Percentiles rank a stretch among this genome's conserved stretches.
Conservation (phyloP, 2,329 filamentous ascomycete species). For the Fusarium pseudoanthophilum region DNA sequence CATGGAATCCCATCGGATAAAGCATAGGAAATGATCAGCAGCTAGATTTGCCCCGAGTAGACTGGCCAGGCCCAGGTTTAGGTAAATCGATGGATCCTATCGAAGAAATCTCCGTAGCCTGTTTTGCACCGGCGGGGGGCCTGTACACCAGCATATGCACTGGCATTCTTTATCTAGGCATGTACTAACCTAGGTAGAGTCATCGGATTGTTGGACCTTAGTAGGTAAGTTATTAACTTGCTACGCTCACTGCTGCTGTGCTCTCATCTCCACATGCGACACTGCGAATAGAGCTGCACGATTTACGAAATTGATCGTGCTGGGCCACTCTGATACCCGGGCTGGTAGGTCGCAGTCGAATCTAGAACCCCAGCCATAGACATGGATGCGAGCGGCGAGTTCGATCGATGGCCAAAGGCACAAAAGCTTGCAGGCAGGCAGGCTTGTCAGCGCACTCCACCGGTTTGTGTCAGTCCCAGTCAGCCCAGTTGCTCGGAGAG, state of each 20-base stretch:
- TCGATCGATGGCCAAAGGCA: not conserved
- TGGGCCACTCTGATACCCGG: not conserved
- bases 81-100: conserved; percentile 15
- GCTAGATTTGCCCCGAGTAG: conserved; percentile 10
- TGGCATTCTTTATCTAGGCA: not conserved
- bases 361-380: conserved; percentile 16
- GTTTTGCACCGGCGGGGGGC: conserved; percentile 9
- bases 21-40: conserved; percentile 14
- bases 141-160: not conserved
- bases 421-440: not conserved
- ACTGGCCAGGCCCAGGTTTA: conserved; percentile 1
- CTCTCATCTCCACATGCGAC: not conserved
- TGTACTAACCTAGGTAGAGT: not conserved
- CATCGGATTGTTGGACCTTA: not conserved
- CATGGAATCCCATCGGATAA: not conserved
- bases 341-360: not conserved
- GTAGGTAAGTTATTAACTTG: not conserved
- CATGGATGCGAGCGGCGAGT: conserved; percentile 16
- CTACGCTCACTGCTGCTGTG: not conserved
- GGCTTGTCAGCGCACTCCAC: conserved; percentile 18
- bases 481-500: not conserved
- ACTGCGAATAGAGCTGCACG: not conserved
- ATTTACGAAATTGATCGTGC: not conserved
- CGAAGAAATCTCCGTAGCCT: conserved; percentile 35
- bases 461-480: conserved; percentile 17